Evolutionary conservation across 176 grass and related monocot genomes (phyloP).

Genomic region (Triticum urartu): DNA sequence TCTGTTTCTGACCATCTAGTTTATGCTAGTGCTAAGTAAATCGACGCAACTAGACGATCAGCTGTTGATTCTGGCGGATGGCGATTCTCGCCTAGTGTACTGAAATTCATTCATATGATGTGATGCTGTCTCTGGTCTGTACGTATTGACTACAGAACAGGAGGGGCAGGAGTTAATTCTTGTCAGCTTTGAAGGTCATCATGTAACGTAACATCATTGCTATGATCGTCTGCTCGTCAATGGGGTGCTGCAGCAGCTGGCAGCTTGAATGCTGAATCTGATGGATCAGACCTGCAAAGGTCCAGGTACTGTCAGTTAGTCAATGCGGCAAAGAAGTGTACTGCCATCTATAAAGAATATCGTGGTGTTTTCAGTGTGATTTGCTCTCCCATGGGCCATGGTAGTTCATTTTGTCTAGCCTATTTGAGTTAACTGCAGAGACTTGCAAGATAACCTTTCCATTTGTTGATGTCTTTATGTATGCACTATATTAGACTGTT

Average conservation of each 20-base stretch:
- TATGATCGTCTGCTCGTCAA: neutral
- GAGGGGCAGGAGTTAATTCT: neutral
- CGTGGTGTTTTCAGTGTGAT: neutral
- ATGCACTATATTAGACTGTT: neutral
- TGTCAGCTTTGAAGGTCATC: conserved; percentile 14
- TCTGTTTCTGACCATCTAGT: neutral
- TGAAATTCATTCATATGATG: neutral
- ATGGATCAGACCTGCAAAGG: conserved; percentile 13
- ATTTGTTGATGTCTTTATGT: neutral
- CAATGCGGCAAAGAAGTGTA: neutral
- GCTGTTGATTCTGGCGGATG: neutral
- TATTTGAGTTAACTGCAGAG: neutral
- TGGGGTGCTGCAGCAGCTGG: conserved; percentile 6
- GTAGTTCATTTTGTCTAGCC: neutral
- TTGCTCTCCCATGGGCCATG: neutral
- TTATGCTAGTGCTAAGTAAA: neutral
- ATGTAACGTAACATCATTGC: conserved; percentile 19
- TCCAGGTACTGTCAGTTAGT: neutral
- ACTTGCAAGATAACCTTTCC: neutral
- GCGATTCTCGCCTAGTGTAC: neutral
- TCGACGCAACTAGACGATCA: neutral
- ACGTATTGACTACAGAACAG: neutral
- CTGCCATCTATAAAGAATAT: neutral
- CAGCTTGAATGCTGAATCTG: conserved; percentile 38
- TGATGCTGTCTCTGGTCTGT: neutral